Percentiles rank a stretch among this genome's conserved stretches.
Evolutionary conservation across 495 filamentous ascomycete genomes (phyloP).

Genomic region (Bryoglossum gracile): DNA sequence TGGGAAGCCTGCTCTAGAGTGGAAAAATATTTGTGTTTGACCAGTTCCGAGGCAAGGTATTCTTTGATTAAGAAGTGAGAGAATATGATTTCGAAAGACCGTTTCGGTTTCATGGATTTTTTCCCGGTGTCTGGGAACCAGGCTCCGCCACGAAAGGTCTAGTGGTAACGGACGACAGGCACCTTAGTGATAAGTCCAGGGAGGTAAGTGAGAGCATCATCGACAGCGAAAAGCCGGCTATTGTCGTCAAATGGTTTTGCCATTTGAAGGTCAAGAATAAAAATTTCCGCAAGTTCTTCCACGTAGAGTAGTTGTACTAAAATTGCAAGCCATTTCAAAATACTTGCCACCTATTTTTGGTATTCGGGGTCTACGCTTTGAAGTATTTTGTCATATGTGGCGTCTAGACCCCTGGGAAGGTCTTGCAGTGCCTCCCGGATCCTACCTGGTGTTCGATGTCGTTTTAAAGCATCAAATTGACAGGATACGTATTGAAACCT

Average conservation of each 20-base stretch:
- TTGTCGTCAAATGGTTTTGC: constrained; percentile 22
- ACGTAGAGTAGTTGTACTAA: constrained; percentile 26
- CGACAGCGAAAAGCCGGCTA: constrained; percentile 14
- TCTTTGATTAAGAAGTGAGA: constrained; percentile 37
- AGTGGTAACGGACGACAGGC: background rate
- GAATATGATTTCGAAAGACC: constrained; percentile 20
- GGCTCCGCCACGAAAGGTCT: background rate
- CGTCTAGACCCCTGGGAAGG: constrained; percentile 31
- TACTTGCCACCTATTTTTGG: constrained; percentile 21
- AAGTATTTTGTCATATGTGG: constrained; percentile 34
- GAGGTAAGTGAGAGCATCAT: constrained; percentile 24
- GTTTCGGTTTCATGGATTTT: background rate
- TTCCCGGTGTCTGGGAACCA: background rate
- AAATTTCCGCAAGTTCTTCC: constrained; percentile 25
- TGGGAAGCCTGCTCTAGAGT: background rate
- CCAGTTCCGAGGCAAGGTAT: constrained; percentile 21
- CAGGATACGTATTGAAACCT: constrained; percentile 34
- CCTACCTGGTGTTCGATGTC: constrained; percentile 20
- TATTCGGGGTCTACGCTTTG: constrained; percentile 6
- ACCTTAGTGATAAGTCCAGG: constrained; percentile 20
- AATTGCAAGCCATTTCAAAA: constrained; percentile 29
- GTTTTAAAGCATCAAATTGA: constrained; percentile 30
- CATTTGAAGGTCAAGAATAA: constrained; percentile 20
- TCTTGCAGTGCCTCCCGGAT: constrained; percentile 23
- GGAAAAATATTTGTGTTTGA: background rate